Evolutionary conservation across 345 rosid genomes (phyloP).

Genomic region (Eucalyptus tenuipes): DNA sequence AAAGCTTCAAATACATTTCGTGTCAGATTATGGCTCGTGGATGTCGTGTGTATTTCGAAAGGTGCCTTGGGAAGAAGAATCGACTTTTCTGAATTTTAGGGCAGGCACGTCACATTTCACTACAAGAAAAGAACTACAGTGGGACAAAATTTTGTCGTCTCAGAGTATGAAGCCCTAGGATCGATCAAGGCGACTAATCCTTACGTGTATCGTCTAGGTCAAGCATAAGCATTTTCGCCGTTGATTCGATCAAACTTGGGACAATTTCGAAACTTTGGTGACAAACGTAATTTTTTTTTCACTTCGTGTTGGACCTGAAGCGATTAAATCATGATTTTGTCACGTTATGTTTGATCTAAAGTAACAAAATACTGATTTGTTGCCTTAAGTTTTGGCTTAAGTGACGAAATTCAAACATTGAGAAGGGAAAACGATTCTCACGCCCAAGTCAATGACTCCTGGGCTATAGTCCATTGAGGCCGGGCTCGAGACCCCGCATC

Average conservation of each 20-base stretch:
- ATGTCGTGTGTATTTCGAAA: not conserved
- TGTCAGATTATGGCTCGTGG: not conserved
- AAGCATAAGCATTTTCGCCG: not conserved
- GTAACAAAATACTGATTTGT: not conserved
- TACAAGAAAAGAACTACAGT: not conserved
- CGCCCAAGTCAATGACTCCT: rapidly evolving
- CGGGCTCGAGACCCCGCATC: rapidly evolving
- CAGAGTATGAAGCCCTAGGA: not conserved
- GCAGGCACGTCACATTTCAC: not conserved
- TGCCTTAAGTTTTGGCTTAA: not conserved
- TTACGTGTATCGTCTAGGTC: not conserved
- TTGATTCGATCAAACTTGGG: not conserved
- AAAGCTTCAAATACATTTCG: not conserved
- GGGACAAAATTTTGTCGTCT: not conserved
- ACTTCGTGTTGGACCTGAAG: not conserved
- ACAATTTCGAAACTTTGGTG: not conserved
- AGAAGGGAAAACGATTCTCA: not conserved
- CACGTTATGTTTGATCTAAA: not conserved
- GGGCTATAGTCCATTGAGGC: not conserved
- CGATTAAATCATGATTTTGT: not conserved
- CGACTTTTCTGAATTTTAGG: not conserved
- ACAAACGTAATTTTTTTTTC: not conserved
- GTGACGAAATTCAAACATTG: not conserved
- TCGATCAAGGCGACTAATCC: not conserved
- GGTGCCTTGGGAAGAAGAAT: not conserved